Evolutionary conservation across 2,329 filamentous ascomycete species (phyloP), one percentile per base, ranked within the genome.

Genomic region (Phoma sp.): DNA sequence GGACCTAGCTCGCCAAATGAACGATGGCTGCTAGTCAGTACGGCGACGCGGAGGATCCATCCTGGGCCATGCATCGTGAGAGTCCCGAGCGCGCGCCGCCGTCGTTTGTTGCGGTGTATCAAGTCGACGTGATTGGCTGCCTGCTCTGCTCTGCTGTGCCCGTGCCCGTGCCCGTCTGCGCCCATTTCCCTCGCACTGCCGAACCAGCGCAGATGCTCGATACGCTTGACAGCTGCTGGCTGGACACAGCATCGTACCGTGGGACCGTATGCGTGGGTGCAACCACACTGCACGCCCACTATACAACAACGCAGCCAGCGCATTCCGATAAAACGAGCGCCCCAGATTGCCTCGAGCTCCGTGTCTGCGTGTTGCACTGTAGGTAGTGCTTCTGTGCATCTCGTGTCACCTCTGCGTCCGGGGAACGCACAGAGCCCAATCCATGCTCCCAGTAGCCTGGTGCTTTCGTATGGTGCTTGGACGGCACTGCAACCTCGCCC

Each of bases 1-100:
- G 67, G 56, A 55, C 63, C 62, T 68, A 64, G 67, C 60, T 63
- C 32, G 41, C 54, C 61, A 57, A 61, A 60, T 57, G 49, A 48
- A 59, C 56, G 24, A 40, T 60, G 58, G 63, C 57, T 54, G 55
- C 59, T 57, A 62, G 57, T 58, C 51, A 45, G n/a, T 37, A 51
- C 55, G 46, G 51, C 58, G 21, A 43, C 51, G 46, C 36, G 39
- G 44, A 54, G 38, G 33, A 6, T 24, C 22, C 22, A 24, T 6
- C 22, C 22, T 24, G 22, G 40, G 27, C 46, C 59, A 50, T 22
- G 46, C 57, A 54, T 54, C 51, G 51, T 51, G 37, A 51, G 46
- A 43, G 47, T 17, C 41, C 46, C 29, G 45, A 39, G 39, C 45
- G 39, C 51, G 17, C 27, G 43, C 37, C 22, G 10, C 41, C 43